Evolutionary conservation across 2,329 filamentous ascomycete genomes (phyloP).

Genomic region (Intubia oerlemansii): DNA sequence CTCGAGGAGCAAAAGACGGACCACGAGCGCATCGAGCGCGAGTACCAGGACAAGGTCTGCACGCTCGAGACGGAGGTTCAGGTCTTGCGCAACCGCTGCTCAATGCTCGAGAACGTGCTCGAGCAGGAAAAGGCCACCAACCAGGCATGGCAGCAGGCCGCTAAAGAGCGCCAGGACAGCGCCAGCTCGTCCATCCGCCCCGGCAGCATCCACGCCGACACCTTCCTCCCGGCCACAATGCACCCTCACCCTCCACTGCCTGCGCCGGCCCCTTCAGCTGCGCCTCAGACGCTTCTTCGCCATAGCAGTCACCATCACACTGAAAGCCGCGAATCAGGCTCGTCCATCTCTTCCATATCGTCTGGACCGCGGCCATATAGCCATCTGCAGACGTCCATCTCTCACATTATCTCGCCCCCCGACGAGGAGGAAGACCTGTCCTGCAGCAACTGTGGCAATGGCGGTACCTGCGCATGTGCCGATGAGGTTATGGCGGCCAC

Average conservation of each 20-base stretch:
- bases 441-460: constrained; percentile 34
- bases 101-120: constrained; percentile 40
- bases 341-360: too few relatives aligned
- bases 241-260: too few relatives aligned
- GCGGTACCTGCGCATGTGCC: constrained; percentile 35
- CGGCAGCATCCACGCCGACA: constrained; percentile 4
- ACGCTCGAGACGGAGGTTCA: constrained; percentile 44
- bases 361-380: too few relatives aligned
- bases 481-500: constrained; percentile 33
- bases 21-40: constrained; percentile 33
- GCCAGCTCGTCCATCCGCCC: too few relatives aligned
- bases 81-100: constrained; percentile 39
- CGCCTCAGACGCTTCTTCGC: too few relatives aligned
- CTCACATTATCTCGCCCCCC: constrained; percentile 33
- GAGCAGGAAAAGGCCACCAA: constrained; percentile 24
- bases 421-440: constrained; percentile 24
- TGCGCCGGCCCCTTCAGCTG: too few relatives aligned
- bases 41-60: constrained; percentile 32
- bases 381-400: too few relatives aligned
- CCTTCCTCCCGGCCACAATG: too few relatives aligned
- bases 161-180: constrained; percentile 5
- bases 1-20: constrained; percentile 37
- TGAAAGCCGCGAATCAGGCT: too few relatives aligned
- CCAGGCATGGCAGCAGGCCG: constrained; percentile 3
- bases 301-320: too few relatives aligned